Base-by-base conservation (phyloP, 352 stramenopile genomes). In the Albugo laibachii region DNA sequence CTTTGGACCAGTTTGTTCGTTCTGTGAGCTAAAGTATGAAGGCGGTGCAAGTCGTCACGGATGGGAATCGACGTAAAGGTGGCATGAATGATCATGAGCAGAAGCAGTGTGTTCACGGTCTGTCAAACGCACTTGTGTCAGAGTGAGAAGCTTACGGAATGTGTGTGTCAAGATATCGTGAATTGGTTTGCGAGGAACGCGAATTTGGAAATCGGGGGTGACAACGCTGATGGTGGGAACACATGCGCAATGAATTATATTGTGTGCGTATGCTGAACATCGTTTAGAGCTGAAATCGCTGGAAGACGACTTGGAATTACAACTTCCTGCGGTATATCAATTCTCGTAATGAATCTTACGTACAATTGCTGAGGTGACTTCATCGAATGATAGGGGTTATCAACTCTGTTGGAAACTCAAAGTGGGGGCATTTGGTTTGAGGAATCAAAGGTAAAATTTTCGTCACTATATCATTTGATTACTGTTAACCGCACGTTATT, bases 111-210 rank as follows among this genome's bases (percentile, higher is more conserved):
- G 84, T 87, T 41, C 71, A 75, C 35, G 77, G 75, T 83, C 41
- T 20, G 54, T 19, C 11, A 0, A 19, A 5, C 5, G 27, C 16
- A 24, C 1, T 43, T 27, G 14, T 27, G 12, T n/a, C 14, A 11
- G 13, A 2, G 13, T 37, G 5, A 13, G n/a, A n/a, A 18, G 36
- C 16, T 24, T 34, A 27, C 40, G 0, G 38, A n/a, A n/a, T n/a
- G n/a, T 49, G 6, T 20, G 39, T 19, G 11, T 1, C 42, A 20
- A 83, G 75, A 89, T 31, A 80, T 89, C 46, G 61, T 85, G 57
- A 85, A 66, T 59, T 89, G 76, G 76, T 86, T 89, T 53, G 56
- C 83, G 55, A 71, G 71, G 47, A 89, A 89, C 56, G 58, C 69
- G 15, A 58, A 79, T 50, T 66, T 86, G n/a, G 54, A 60, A 24